phyloP scores from a whole-genome alignment of 768 basidiomycete species.

The Russula virescens region DNA sequence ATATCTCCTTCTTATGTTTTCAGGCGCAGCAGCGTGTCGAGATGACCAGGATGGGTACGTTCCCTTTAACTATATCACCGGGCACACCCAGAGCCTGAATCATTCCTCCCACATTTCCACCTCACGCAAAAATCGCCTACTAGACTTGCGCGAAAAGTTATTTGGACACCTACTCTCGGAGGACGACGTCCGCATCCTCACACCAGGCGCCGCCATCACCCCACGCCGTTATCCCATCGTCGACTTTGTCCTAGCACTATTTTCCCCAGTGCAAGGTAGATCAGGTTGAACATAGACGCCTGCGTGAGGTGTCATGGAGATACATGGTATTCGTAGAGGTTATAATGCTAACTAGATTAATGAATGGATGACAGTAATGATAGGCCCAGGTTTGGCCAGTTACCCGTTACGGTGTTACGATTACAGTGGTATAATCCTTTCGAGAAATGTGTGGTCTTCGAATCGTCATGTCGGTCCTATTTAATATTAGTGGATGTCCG shows the following conservation, averaged over 20 bases:
- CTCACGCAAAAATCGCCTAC: not conserved
- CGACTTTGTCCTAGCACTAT: not conserved
- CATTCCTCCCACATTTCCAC: too few relatives aligned
- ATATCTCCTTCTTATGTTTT: not conserved
- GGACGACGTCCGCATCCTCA: slow-evolving; percentile 2
- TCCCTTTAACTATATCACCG: not conserved
- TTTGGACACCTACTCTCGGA: slow-evolving; percentile 5
- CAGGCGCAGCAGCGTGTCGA: not conserved
- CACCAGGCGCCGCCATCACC: not conserved
- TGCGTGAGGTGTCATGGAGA: not conserved
- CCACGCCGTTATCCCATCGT: not conserved
- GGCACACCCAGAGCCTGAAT: not conserved
- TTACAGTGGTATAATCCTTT: too few relatives aligned
- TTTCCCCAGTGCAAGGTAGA: not conserved
- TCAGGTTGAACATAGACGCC: not conserved
- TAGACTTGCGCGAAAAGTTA: slow-evolving; percentile 3
- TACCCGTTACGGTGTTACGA: too few relatives aligned
- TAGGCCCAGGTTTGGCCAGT: too few relatives aligned
- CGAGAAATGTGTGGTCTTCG: too few relatives aligned
- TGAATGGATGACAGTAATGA: too few relatives aligned
- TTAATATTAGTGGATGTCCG: too few relatives aligned
- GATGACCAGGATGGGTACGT: not conserved
- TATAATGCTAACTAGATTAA: too few relatives aligned
- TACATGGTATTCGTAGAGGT: too few relatives aligned
- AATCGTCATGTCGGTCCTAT: too few relatives aligned